Evolutionary conservation across 2,329 filamentous ascomycete species (phyloP), one percentile per base, ranked within the genome.

Genomic region (Fusarium circinatum): DNA sequence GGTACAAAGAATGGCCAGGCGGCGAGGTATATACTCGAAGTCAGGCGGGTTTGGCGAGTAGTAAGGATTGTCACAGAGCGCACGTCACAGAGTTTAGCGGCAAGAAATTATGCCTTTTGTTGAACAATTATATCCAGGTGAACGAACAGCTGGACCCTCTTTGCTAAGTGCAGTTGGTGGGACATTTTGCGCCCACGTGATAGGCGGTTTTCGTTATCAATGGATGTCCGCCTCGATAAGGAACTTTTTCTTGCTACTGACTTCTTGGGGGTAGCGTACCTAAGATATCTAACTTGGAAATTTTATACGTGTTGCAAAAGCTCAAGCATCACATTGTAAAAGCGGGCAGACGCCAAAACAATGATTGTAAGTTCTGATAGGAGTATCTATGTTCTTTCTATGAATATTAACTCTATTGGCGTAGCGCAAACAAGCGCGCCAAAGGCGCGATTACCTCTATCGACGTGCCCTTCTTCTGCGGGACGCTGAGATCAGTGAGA

Each of bases 401-500:
- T 59, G 34, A 68, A 41, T 60, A 60, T 78, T 80, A 61, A 80
- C 56, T 45, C 52, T 65, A 22, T 44, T 24, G 39, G 30, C 41
- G 24, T 39, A 84, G 82, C 83, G 84, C 59, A 85, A 84, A 76
- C 81, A 84, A 82, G 80, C 83, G 36, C 81, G 82, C 68, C 81
- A 85, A 77, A 74, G 84, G 75, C 80, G 84, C 63, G 83, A 84
- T 73, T 86, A 98, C 83, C 91, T 99, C 78, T 97, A 98, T 83
- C 91, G 96, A 69, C 92, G 94, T 79, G 96, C 96, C 42, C 88
- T 98, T 65, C 92, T 94, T 28, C 89, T 98, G 48, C 92, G 93
- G 76, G 94, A 98, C 85, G 96, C 96, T 70, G 96, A 98, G 79
- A 97, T 97, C 74, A 93, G 93, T 65, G 94, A 97, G 82, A 98